Percentiles rank a stretch among this genome's conserved stretches.
phyloP scores from a whole-genome alignment of 2,329 filamentous ascomycete species.

The Trichophyton schoenleinii region DNA sequence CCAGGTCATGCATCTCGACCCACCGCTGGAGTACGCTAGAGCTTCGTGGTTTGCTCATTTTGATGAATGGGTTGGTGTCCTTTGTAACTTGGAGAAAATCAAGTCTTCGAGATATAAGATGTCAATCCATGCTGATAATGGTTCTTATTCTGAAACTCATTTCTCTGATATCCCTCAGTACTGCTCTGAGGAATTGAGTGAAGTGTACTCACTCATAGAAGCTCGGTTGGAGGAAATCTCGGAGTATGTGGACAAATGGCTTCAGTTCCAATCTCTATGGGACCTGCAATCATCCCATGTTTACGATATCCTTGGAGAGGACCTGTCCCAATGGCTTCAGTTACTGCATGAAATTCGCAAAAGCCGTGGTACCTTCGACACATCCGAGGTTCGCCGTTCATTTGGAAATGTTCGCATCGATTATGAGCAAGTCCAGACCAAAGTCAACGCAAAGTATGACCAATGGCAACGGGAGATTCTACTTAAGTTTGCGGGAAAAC shows the following conservation, averaged over 20 bases:
- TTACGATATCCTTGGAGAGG: conserved; percentile 80
- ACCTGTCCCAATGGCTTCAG: conserved; percentile 86
- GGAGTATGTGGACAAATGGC: conserved; percentile 89
- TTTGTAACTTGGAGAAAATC: conserved; percentile 86
- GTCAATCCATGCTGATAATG: conserved; percentile 45
- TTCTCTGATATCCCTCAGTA: conserved; percentile 77
- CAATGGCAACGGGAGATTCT: conserved; percentile 98
- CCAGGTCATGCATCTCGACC: conserved; percentile 92
- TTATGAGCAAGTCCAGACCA: conserved; percentile 96
- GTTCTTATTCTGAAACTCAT: conserved; percentile 36
- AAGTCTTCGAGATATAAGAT: conserved; percentile 94
- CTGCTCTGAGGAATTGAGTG: conserved; percentile 65
- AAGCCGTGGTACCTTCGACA: conserved; percentile 91
- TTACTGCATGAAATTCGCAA: conserved; percentile 94
- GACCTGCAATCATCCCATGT: conserved; percentile 93
- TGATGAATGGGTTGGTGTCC: conserved; percentile 82
- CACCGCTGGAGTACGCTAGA: conserved; percentile 78
- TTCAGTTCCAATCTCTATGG: conserved; percentile 97
- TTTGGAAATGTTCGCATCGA: conserved; percentile 94
- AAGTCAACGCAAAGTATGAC: conserved; percentile 98
- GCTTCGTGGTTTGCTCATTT: conserved; percentile 90
- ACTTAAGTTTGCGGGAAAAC: conserved; percentile 77
- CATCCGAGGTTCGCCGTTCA: conserved; percentile 78
- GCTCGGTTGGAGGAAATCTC: conserved; percentile 68
- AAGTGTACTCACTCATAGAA: conserved; percentile 74